Conservation (phyloP, 139 green algal genomes). For the Yamagishiella unicocca region DNA sequence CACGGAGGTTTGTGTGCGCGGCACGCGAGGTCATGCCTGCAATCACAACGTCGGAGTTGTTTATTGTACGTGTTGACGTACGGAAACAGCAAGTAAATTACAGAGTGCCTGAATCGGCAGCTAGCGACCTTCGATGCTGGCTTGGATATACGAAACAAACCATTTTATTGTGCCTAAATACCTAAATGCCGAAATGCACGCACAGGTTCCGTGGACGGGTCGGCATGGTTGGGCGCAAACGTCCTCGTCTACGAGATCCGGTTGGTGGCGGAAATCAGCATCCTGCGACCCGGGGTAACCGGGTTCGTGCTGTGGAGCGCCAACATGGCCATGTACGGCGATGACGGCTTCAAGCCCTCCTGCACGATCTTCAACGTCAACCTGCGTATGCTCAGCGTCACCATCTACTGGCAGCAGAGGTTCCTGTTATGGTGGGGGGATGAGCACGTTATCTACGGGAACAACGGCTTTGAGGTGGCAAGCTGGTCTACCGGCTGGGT, state of each 20-base stretch:
- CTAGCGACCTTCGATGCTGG: no score
- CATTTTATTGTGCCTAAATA: no score
- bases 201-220: neutral
- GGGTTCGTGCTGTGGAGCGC: neutral
- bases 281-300: neutral
- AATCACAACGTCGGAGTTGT: no score
- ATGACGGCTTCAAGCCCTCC: neutral
- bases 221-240: neutral
- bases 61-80: no score
- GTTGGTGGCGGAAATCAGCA: neutral
- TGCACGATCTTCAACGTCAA: neutral
- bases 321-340: constrained; percentile 2
- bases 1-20: no score
- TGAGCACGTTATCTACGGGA: neutral
- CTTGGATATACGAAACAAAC: no score
- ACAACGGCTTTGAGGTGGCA: neutral
- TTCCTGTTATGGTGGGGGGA: neutral
- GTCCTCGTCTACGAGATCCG: neutral
- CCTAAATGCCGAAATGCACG: no score
- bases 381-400: neutral
- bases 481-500: neutral
- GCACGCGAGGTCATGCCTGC: no score
- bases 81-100: no score
- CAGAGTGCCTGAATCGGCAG: no score
- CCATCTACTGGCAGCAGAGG: neutral